phyloP scores from a whole-genome alignment of 2,329 filamentous ascomycete species.

The Lasiodiplodia gonubiensis region DNA sequence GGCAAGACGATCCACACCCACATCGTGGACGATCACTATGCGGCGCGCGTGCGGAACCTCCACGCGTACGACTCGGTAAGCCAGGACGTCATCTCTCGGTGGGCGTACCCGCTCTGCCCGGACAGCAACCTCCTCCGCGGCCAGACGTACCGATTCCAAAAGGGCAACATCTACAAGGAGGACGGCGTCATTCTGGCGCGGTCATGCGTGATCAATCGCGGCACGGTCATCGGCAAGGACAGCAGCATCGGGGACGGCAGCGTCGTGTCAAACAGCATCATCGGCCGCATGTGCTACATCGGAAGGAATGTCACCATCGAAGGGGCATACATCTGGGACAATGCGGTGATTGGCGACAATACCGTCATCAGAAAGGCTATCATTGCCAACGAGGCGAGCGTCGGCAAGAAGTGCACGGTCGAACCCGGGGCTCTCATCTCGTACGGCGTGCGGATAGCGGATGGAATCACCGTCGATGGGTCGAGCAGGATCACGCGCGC shows the following conservation, averaged over 20 bases:
- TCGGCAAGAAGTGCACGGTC: constrained; percentile 75
- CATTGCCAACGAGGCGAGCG: constrained; percentile 71
- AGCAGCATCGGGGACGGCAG: constrained; percentile 77
- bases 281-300: constrained; percentile 85
- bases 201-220: constrained; percentile 71
- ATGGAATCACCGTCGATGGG: constrained; percentile 58
- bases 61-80: constrained; percentile 89
- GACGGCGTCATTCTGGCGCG: constrained; percentile 75
- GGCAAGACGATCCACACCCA: constrained; percentile 96
- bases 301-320: constrained; percentile 81
- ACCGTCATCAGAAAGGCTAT: constrained; percentile 74
- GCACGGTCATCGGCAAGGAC: constrained; percentile 76
- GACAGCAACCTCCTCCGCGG: constrained; percentile 83
- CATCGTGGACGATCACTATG: constrained; percentile 81
- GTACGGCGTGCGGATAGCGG: constrained; percentile 74
- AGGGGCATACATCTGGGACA: constrained; percentile 87
- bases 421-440: constrained; percentile 78
- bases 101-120: constrained; percentile 87
- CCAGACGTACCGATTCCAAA: constrained; percentile 75
- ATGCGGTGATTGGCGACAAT: constrained; percentile 76
- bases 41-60: constrained; percentile 82
- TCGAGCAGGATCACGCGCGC: constrained; percentile 53
- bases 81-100: constrained; percentile 82
- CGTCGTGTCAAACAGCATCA: constrained; percentile 73
- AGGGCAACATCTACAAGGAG: constrained; percentile 77